Evolutionary conservation across 192 early-diverging fungal genomes (phyloP).

Genomic region (Backusella sp.): DNA sequence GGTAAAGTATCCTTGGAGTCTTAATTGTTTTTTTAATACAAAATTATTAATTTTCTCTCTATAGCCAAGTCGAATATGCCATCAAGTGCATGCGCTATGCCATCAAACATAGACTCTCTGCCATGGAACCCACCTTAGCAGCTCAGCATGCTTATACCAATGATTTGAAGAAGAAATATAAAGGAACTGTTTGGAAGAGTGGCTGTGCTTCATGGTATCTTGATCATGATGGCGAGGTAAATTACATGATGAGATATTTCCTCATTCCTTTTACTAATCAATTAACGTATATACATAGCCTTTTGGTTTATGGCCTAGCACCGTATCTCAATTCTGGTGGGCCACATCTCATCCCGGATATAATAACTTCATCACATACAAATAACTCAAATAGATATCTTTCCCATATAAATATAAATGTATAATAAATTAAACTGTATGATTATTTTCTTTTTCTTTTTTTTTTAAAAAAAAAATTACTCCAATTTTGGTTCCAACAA

Average conservation of each 20-base stretch:
- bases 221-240: slow-evolving; percentile 20
- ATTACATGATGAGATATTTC: not conserved
- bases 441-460: not conserved
- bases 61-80: slow-evolving; percentile 48
- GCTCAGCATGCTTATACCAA: slow-evolving; percentile 34
- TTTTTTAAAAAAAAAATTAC: not conserved
- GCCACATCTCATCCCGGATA: not conserved
- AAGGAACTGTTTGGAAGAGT: slow-evolving; percentile 46
- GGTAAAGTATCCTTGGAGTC: not conserved
- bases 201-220: slow-evolving; percentile 55
- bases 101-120: slow-evolving; percentile 39
- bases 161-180: slow-evolving; percentile 23
- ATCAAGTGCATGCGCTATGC: slow-evolving; percentile 40
- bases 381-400: not conserved
- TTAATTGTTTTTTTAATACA: not conserved
- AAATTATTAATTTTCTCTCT: slow-evolving; percentile 13
- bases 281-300: not conserved
- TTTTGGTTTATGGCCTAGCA: slow-evolving; percentile 10
- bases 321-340: slow-evolving; percentile 11
- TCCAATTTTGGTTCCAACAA: not conserved
- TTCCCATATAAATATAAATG: not conserved
- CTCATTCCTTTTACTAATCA: not conserved
- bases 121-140: slow-evolving; percentile 33
- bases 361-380: not conserved
- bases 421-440: not conserved